phyloP scores from a whole-genome alignment of 768 basidiomycete species.

The Hygrophoropsis aurantiaca region DNA sequence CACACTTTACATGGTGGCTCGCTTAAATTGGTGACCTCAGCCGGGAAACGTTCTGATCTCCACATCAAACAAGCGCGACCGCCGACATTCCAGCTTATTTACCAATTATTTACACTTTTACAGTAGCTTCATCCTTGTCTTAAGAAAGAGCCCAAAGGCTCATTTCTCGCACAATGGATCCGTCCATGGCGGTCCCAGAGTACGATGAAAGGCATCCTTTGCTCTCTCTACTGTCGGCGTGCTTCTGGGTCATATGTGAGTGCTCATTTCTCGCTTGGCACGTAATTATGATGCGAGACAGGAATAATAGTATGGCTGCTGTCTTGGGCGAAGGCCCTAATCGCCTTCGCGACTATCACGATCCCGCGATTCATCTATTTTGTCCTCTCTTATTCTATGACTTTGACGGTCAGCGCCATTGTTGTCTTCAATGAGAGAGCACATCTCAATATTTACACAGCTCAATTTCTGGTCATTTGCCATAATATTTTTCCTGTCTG shows the following conservation, averaged over 20 bases:
- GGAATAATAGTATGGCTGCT: slow-evolving; percentile 68
- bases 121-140: too few relatives aligned
- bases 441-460: slow-evolving; percentile 35
- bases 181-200: slow-evolving; percentile 12
- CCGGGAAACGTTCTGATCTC: slow-evolving; percentile 3
- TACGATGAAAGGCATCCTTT: slow-evolving; percentile 61
- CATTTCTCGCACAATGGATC: slow-evolving; percentile 18
- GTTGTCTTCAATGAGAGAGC: slow-evolving; percentile 1
- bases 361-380: slow-evolving; percentile 77
- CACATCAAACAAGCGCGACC: not conserved
- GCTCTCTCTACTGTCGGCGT: slow-evolving; percentile 74
- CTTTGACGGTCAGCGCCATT: slow-evolving; percentile 63
- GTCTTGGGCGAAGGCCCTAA: slow-evolving; percentile 71
- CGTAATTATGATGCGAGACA: slow-evolving; percentile 6
- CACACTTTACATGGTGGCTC: slow-evolving; percentile 20
- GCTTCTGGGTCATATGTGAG: slow-evolving; percentile 82
- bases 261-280: slow-evolving; percentile 18
- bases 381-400: slow-evolving; percentile 84
- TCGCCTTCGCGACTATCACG: slow-evolving; percentile 81
- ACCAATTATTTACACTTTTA: too few relatives aligned
- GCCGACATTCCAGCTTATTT: not conserved
- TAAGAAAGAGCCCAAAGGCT: too few relatives aligned
- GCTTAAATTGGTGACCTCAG: slow-evolving; percentile 4
- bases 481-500: slow-evolving; percentile 66
- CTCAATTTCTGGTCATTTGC: slow-evolving; percentile 92